These are phyloP conservation scores for Persicaria maculosa DNA, from an alignment of 148 eudicot genomes.

Conservation along the genomic window DNA sequence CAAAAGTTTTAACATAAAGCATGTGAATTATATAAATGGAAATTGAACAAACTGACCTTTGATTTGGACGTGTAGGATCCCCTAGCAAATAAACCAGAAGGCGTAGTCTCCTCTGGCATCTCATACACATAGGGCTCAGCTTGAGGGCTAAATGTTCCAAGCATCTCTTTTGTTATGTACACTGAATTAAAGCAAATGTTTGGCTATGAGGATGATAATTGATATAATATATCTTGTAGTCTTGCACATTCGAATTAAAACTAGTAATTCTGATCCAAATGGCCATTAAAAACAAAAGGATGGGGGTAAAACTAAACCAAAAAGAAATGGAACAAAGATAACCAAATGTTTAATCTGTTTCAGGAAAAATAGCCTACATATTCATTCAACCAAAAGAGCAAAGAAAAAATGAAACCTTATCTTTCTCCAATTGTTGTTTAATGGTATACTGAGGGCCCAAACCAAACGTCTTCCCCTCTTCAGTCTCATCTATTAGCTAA, in stretches of 20 bases:
- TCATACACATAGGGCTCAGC: constrained; percentile 54
- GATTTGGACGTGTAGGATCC: constrained; percentile 57
- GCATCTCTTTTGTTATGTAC: constrained; percentile 55
- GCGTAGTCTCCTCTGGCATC: constrained; percentile 60
- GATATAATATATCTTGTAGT: neutral
- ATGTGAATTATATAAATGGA: neutral
- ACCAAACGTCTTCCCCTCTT: constrained; percentile 29
- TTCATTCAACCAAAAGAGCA: neutral
- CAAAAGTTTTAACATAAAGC: neutral
- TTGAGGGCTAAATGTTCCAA: constrained; percentile 71
- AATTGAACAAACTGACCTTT: constrained; percentile 28
- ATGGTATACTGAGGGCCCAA: constrained; percentile 64
- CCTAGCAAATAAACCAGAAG: constrained; percentile 57
- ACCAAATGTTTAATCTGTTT: neutral
- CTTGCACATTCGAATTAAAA: neutral
- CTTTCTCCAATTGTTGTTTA: constrained; percentile 72
- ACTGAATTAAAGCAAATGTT: constrained; percentile 26
- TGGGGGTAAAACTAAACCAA: constrained; percentile 21
- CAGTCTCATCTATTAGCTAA: constrained; percentile 5
- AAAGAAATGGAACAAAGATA: neutral
- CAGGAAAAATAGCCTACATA: neutral
- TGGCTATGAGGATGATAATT: neutral
- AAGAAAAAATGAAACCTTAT: constrained; percentile 43
- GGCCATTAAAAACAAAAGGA: neutral
- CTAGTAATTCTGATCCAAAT: neutral